Evolutionary conservation across 2,329 filamentous ascomycete genomes (phyloP), one percentile per base, ranked within the genome.

Genomic region (Xylaria sp.): DNA sequence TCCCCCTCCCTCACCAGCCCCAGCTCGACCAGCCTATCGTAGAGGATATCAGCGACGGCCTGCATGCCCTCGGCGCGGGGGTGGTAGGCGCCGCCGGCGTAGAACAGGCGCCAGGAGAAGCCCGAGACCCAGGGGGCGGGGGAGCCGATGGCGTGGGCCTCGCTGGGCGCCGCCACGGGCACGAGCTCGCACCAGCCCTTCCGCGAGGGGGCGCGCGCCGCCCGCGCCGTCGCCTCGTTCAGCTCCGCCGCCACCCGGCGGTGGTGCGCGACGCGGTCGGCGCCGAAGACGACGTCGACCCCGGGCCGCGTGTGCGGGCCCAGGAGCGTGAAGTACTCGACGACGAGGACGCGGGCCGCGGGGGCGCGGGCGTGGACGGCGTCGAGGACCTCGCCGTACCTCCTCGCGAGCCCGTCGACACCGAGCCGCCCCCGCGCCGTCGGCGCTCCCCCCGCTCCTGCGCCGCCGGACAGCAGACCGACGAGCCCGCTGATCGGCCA

Each of bases 301-400:
- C 59, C 57, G 4, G 68, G 55, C 39, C 51, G 56, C 26, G 61
- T 60, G 47, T 69, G 58, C 11, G 57, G 45, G 9, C 68, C 71
- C 16, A 71, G 66, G 34, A 75, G 68, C 20, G 67, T 66, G 55
- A 71, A 63, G 45, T 71, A 69, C 55, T 74, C 72, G 39, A 75
- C 63, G 69, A 79, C 61, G 65, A 80, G 57, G 70, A 78, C 59
- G 65, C 70, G 21, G 67, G 78, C 54, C 56, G 67, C 4, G 7
- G 78, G 77, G 9, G 76, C 77, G 34, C 75, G 70, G 62, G 49
- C 57, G 46, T 67, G 57, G 34, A 66, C 55, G 6, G 57, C 61
- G 41, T 66, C 57, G 13, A 67, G 57, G 18, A 67, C 62, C 47
- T 48, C 51, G 4, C 58, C 68, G 50, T 67, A 69, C 22, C 64